phyloP scores from a whole-genome alignment of 2,329 filamentous ascomycete genomes.

The Cercospora sojina region DNA sequence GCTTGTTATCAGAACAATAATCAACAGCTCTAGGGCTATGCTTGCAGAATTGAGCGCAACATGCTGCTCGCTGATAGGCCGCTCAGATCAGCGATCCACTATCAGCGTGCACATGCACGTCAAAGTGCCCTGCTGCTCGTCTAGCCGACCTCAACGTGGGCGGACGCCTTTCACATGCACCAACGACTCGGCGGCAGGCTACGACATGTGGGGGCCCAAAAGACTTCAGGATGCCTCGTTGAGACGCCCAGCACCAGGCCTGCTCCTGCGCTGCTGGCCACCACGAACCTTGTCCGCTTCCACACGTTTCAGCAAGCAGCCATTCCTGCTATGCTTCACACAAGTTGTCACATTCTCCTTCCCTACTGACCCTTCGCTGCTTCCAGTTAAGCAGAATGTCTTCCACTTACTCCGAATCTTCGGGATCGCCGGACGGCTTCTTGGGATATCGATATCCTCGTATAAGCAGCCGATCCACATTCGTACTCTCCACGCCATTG shows the following conservation, averaged over 20 bases:
- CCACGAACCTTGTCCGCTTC: not conserved
- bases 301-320: not conserved
- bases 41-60: conserved; percentile 8
- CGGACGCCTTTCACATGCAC: conserved; percentile 20
- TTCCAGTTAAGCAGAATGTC: conserved; percentile 3
- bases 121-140: conserved; percentile 5
- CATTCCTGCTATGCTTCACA: not conserved
- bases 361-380: not conserved
- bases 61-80: conserved; percentile 14
- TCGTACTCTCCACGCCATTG: conserved; percentile 55
- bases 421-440: not conserved
- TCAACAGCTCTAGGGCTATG: not conserved
- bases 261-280: not conserved
- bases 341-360: not conserved
- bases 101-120: conserved; percentile 16
- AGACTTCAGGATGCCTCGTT: conserved; percentile 1
- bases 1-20: conserved; percentile 6
- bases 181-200: conserved; percentile 7
- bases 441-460: conserved; percentile 1
- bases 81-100: not conserved
- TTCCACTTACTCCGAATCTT: not conserved
- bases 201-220: not conserved
- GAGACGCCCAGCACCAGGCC: not conserved
- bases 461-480: conserved; percentile 31
- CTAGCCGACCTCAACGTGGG: conserved; percentile 17